These are phyloP conservation scores for Arctostaphylos glauca DNA, from an alignment of 148 eudicot species.

Conservation along the genomic window DNA sequence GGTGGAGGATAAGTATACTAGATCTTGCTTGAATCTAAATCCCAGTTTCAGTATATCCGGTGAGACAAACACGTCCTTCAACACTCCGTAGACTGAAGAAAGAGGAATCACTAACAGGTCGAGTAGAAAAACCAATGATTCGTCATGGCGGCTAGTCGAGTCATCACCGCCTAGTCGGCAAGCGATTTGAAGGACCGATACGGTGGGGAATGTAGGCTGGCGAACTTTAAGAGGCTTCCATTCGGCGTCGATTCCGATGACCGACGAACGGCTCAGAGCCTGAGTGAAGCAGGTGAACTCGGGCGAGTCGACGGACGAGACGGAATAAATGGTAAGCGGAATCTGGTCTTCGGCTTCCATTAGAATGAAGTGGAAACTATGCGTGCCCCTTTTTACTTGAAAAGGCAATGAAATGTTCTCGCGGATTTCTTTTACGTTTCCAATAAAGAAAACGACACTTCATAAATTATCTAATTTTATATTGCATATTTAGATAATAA, in stretches of 20 bases:
- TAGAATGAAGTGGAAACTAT: not conserved
- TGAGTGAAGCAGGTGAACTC: slow-evolving; percentile 49
- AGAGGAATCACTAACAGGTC: slow-evolving; percentile 21
- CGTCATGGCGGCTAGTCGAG: slow-evolving; percentile 14
- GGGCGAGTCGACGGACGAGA: slow-evolving; percentile 52
- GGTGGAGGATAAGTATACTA: slow-evolving; percentile 70
- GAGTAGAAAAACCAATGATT: slow-evolving; percentile 16
- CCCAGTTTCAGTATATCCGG: slow-evolving; percentile 61
- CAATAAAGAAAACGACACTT: too few relatives aligned
- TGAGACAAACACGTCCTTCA: slow-evolving; percentile 48
- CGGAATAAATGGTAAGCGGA: slow-evolving; percentile 31
- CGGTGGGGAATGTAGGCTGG: slow-evolving; percentile 52
- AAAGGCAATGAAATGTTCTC: not conserved
- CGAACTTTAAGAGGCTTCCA: slow-evolving; percentile 53
- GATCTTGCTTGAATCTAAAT: slow-evolving; percentile 86
- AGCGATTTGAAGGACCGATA: slow-evolving; percentile 88
- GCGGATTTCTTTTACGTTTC: too few relatives aligned
- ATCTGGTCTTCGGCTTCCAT: slow-evolving; percentile 21
- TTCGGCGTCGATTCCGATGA: slow-evolving; percentile 58
- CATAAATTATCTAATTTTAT: too few relatives aligned
- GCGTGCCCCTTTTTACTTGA: not conserved
- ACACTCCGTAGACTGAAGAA: slow-evolving; percentile 10
- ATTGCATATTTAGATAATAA: too few relatives aligned
- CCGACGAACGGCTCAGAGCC: slow-evolving; percentile 45
- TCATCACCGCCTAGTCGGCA: slow-evolving; percentile 40